Conservation (phyloP, 352 stramenopile species). For the Pilasporangium apinafurcum region DNA sequence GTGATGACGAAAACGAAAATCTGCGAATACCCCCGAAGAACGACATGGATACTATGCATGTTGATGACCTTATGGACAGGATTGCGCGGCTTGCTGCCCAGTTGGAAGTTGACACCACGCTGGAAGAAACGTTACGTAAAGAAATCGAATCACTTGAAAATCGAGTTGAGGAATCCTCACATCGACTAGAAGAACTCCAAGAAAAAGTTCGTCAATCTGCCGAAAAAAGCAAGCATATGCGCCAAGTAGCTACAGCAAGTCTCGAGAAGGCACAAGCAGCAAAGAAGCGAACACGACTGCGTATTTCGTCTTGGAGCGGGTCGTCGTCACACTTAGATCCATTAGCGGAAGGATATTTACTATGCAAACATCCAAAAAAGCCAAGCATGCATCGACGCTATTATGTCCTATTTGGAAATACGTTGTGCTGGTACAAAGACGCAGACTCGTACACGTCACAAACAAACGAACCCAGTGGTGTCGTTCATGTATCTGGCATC, state of each 20-base stretch:
- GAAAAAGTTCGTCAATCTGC: conserved; percentile 15
- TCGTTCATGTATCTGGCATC: conserved; percentile 59
- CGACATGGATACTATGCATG: neutral
- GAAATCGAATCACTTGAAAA: conserved; percentile 19
- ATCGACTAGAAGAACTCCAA: conserved; percentile 22
- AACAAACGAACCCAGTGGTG: conserved; percentile 38
- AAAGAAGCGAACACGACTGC: conserved; percentile 40
- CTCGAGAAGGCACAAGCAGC: conserved; percentile 51
- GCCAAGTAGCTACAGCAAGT: conserved; percentile 31
- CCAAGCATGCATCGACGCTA: conserved; percentile 69
- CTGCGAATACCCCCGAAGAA: neutral
- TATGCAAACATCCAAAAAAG: conserved; percentile 56
- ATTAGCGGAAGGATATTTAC: conserved; percentile 62
- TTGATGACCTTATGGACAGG: conserved; percentile 4
- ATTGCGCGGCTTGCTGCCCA: conserved; percentile 48
- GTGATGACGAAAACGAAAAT: conserved; percentile 4
- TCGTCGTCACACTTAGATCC: conserved; percentile 59
- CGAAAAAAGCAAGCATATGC: conserved; percentile 29
- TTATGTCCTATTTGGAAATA: conserved; percentile 74
- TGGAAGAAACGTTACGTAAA: conserved; percentile 35
- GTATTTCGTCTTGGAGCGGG: conserved; percentile 53
- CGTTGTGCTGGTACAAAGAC: conserved; percentile 76
- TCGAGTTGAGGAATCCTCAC: conserved; percentile 9
- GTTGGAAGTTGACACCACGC: conserved; percentile 39
- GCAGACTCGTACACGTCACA: conserved; percentile 48